phyloP scores from a whole-genome alignment of 139 green algal genomes.

The Desmodesmus armatus region DNA sequence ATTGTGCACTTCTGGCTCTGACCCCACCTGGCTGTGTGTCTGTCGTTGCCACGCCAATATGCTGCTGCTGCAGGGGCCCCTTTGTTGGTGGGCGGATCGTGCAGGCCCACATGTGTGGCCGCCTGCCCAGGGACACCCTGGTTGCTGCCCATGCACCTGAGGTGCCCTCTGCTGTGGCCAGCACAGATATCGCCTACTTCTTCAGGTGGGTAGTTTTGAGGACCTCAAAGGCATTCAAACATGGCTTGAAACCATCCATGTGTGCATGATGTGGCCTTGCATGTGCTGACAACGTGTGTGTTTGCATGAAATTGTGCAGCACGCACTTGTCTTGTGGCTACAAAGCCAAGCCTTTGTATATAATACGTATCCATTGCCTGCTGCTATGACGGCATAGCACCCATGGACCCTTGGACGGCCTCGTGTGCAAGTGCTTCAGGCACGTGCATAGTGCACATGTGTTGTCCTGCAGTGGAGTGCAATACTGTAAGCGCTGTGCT shows the following conservation, averaged over 20 bases:
- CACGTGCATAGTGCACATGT: not conserved
- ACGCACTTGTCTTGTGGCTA: no score
- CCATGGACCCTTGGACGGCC: not conserved
- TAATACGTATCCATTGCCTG: no score
- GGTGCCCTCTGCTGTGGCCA: conserved; percentile 21
- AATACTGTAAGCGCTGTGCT: not conserved
- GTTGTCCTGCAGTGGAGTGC: not conserved
- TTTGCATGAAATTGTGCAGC: no score
- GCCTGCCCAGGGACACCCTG: conserved; percentile 45
- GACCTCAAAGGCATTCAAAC: no score
- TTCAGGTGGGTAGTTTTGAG: no score
- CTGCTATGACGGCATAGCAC: not conserved
- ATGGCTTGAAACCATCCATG: no score
- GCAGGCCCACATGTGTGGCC: conserved; percentile 40
- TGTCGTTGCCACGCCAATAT: no score
- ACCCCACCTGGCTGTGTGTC: no score
- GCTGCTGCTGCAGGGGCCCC: conserved; percentile 29
- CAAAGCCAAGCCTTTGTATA: no score
- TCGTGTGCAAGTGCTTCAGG: not conserved
- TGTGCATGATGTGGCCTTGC: no score
- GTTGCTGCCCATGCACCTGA: conserved; percentile 35
- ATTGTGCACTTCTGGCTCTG: no score
- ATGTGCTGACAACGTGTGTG: no score
- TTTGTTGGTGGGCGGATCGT: conserved; percentile 39
- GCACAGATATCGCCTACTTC: conserved; percentile 17